Evolutionary conservation across 1,139 yeast species (phyloP).

Genomic region (Nadsonia commutata): DNA sequence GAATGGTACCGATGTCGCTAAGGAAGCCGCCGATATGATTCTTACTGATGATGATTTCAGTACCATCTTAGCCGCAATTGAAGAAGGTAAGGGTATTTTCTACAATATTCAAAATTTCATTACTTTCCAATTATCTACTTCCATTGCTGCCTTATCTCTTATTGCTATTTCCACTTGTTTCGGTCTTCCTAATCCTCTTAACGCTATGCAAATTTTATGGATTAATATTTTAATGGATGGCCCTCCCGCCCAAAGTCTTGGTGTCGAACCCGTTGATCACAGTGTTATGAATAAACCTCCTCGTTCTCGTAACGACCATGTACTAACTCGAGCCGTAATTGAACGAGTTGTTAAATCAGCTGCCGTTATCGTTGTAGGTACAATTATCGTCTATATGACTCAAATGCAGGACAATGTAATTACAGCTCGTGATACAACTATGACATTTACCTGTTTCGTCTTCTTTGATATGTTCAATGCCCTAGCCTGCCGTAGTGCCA

Average conservation of each 20-base stretch:
- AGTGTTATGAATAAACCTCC: conserved; percentile 94
- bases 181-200: conserved; percentile 86
- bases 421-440: conserved; percentile 92
- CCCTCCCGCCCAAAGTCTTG: conserved; percentile 95
- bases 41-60: conserved; percentile 92
- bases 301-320: conserved; percentile 68
- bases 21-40: conserved; percentile 97
- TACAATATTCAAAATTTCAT: conserved; percentile 86
- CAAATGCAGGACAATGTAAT: conserved; percentile 75
- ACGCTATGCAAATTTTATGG: conserved; percentile 98
- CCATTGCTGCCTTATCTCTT: conserved; percentile 84
- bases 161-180: conserved; percentile 78
- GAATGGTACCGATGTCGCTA: conserved; percentile 95
- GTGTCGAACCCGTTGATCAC: conserved; percentile 94
- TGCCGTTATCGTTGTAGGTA: conserved; percentile 53
- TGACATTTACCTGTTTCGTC: conserved; percentile 95
- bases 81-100: conserved; percentile 94
- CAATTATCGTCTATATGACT: conserved; percentile 65
- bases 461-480: conserved; percentile 94
- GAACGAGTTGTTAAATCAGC: conserved; percentile 68
- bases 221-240: conserved; percentile 97
- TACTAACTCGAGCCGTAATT: conserved; percentile 53
- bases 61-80: conserved; percentile 81
- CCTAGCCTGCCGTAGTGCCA: conserved; percentile 72
- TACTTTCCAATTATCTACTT: conserved; percentile 87